phyloP scores from a whole-genome alignment of 345 rosid genomes.

The Boechera retrofracta region DNA sequence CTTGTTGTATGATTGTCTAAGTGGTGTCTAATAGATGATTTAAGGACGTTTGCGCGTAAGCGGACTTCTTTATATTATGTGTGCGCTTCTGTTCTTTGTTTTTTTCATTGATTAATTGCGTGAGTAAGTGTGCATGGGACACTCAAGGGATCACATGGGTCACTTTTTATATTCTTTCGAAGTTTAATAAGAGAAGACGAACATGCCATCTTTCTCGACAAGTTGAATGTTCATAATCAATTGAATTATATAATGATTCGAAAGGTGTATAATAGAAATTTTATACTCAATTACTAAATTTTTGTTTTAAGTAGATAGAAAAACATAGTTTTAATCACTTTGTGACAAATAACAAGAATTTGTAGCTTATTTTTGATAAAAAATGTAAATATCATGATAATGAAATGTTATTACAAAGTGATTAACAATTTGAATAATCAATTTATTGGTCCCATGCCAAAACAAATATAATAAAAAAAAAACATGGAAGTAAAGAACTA shows the following conservation, averaged over 20 bases:
- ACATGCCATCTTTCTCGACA: constrained; percentile 34
- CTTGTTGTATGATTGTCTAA: not conserved
- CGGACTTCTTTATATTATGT: not conserved
- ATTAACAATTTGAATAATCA: too few species aligned
- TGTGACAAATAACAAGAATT: constrained; percentile 14
- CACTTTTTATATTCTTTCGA: not conserved
- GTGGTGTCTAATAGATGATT: too few species aligned
- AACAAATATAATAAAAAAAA: too few species aligned
- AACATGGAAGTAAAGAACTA: too few species aligned
- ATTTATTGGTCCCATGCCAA: too few species aligned
- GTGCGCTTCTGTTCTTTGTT: not conserved
- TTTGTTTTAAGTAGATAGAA: not conserved
- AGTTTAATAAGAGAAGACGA: constrained; percentile 19
- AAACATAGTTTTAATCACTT: not conserved
- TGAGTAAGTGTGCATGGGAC: constrained; percentile 24
- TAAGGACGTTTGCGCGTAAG: not conserved
- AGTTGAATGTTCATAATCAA: constrained; percentile 17
- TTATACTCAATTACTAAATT: not conserved
- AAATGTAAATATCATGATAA: too few species aligned
- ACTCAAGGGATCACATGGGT: constrained; percentile 24
- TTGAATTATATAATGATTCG: not conserved
- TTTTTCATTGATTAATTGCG: not conserved
- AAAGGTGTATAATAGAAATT: not conserved
- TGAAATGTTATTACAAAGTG: too few species aligned
- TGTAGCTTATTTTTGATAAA: not conserved